These are phyloP conservation scores for Pisolithus albus DNA, from an alignment of 768 basidiomycete species.

Conservation along the genomic window DNA sequence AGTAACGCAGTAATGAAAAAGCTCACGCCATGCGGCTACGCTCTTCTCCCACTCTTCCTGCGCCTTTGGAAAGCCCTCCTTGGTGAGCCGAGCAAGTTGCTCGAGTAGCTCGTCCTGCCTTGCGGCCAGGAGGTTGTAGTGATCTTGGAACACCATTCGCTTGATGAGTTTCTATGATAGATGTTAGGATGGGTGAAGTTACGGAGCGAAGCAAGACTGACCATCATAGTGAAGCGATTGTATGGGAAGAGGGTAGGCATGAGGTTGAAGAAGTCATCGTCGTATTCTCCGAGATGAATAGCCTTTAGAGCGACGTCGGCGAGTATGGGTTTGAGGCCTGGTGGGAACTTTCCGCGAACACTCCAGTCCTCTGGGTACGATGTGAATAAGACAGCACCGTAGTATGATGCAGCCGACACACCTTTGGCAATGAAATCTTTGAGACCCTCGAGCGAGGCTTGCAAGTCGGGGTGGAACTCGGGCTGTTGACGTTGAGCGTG, in stretches of 20 bases:
- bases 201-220: conserved; percentile 26
- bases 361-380: conserved; percentile 59
- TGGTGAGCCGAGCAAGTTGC: conserved; percentile 54
- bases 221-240: conserved; percentile 91
- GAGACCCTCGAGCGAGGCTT: conserved; percentile 52
- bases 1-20: background rate
- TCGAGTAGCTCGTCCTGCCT: conserved; percentile 63
- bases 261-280: conserved; percentile 84
- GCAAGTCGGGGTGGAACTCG: conserved; percentile 67
- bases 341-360: conserved; percentile 86
- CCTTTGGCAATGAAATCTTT: conserved; percentile 55
- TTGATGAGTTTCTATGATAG: conserved; percentile 79
- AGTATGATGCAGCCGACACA: conserved; percentile 13
- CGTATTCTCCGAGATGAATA: conserved; percentile 79
- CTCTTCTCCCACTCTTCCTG: conserved; percentile 73
- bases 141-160: conserved; percentile 75
- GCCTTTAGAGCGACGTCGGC: conserved; percentile 69
- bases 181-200: conserved; percentile 5
- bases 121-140: conserved; percentile 56
- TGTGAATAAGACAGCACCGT: background rate
- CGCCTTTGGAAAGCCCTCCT: conserved; percentile 60
- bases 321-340: conserved; percentile 64
- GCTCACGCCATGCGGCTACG: conserved; percentile 61
- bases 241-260: conserved; percentile 89
- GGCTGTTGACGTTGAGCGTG: conserved; percentile 29